Evolutionary conservation across 1,284 basidiomycete species (phyloP).

Genomic region (Xanthoconium separans): DNA sequence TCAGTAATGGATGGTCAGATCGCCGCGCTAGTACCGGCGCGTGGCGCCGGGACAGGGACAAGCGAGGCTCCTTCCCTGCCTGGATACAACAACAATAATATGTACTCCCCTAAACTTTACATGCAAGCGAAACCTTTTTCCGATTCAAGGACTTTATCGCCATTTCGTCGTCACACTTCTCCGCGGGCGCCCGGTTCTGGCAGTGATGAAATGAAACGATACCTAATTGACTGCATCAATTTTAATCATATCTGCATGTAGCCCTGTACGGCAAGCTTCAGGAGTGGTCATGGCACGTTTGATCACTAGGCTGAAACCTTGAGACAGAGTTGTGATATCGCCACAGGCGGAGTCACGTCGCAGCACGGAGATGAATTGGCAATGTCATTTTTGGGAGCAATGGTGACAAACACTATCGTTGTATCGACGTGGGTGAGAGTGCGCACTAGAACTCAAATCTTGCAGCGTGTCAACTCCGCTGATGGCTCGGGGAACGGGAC

Average conservation of each 20-base stretch:
- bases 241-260: background rate
- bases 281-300: conserved; percentile 5
- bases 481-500: background rate
- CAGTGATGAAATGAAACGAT: conserved; percentile 7
- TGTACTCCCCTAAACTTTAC: background rate
- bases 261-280: conserved; percentile 1
- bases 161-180: background rate
- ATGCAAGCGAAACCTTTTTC: conserved; percentile 9
- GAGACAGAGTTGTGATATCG: background rate
- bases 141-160: background rate
- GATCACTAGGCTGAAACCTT: background rate
- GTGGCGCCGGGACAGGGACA: background rate
- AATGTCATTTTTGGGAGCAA: background rate
- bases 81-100: background rate
- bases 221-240: conserved; percentile 2
- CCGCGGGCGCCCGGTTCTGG: conserved; percentile 12
- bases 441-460: background rate
- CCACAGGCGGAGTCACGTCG: conserved; percentile 2
- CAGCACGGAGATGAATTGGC: background rate
- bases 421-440: background rate
- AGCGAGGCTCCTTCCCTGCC: background rate
- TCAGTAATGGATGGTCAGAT: background rate
- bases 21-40: background rate
- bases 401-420: no score
- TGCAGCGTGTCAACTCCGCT: background rate